A percentile compares a stretch with the other conserved stretches of the same genome.
Evolutionary conservation across 2,329 filamentous ascomycete species (phyloP).

Genomic region (Aspergillus novoparasiticus): DNA sequence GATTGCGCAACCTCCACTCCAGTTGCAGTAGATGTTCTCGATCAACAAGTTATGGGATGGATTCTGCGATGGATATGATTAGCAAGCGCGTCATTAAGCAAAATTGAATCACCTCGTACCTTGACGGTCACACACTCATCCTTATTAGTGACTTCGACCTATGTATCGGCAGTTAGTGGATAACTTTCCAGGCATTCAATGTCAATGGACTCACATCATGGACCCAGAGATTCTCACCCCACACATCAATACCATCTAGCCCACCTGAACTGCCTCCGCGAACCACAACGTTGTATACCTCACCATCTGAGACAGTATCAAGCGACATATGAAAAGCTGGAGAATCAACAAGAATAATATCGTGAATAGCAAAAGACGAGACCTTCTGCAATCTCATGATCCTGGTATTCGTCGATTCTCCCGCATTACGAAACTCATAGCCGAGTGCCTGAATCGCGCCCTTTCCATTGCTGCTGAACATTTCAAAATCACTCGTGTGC

Average conservation of each 20-base stretch:
- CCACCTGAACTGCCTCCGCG: slow-evolving; percentile 55
- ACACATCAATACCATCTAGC: slow-evolving; percentile 60
- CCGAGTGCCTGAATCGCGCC: slow-evolving; percentile 58
- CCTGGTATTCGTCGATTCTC: slow-evolving; percentile 28
- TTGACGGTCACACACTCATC: slow-evolving; percentile 64
- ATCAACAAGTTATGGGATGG: slow-evolving; percentile 57
- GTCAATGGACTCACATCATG: slow-evolving; percentile 48
- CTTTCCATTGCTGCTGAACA: slow-evolving; percentile 55
- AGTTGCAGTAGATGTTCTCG: slow-evolving; percentile 65
- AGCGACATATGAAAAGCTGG: slow-evolving; percentile 55
- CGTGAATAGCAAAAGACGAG: slow-evolving; percentile 54
- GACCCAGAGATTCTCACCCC: slow-evolving; percentile 58
- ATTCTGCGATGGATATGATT: slow-evolving; percentile 31
- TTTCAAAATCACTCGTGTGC: slow-evolving; percentile 54
- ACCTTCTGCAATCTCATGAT: slow-evolving; percentile 42
- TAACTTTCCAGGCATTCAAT: too few relatives aligned
- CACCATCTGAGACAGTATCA: slow-evolving; percentile 55
- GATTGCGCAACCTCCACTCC: slow-evolving; percentile 61
- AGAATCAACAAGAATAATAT: slow-evolving; percentile 52
- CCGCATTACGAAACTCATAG: slow-evolving; percentile 43
- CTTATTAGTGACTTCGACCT: slow-evolving; percentile 62
- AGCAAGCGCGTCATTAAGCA: not conserved
- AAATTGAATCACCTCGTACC: slow-evolving; percentile 20
- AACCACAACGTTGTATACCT: slow-evolving; percentile 60
- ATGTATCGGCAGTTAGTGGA: not conserved